Evolutionary conservation across 768 basidiomycete genomes (phyloP), one percentile per base, ranked within the genome.

Genomic region (Peribolospora kevripleyi): DNA sequence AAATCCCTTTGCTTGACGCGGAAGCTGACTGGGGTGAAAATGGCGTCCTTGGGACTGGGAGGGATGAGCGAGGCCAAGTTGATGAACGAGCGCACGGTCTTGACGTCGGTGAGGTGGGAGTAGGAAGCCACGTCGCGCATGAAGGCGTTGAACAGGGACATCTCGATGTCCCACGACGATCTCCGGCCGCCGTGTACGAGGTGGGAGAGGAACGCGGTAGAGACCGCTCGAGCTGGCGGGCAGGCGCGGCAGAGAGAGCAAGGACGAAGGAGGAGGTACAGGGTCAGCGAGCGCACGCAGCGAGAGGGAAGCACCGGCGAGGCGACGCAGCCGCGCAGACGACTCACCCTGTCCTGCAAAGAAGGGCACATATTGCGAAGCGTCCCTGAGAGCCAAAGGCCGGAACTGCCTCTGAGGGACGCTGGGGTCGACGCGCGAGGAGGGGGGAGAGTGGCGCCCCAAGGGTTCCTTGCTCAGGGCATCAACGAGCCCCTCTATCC

Each of bases 11-110:
- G 74, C 52, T 74, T 76, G 47, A 95, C 88, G 45, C 71, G 73
- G 65, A 95, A 98, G 0, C 85, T 84, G 48, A 98, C 83, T 8
- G 91, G 88, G 2, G 93, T 95, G 42, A 93, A 82, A 51, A 95
- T 72, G 5, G 90, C 90, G 66, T 93, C 88, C 48, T 59, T 59
- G 0, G 83, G 82, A 7, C 88, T 84, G 1, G 90, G 73, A 2
- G 91, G 90, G 3, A 82, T 76, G 50, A 87, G 72, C 7, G 84
- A 81, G 50, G 78, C 77, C 45, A 95, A 69, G 57, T 80, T 75
- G 75, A 93, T 83, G 51, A 84, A 63, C 60, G 71, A 68, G 8
- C 81, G 73, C 50, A 78, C 68, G 56, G 70, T 70, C 57, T 82
- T 81, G 48, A 95, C 79, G 61, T 91, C 83, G 4, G 84, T 79